Evolutionary conservation across 768 basidiomycete species (phyloP).

Genomic region (Rubroboletus satanas): DNA sequence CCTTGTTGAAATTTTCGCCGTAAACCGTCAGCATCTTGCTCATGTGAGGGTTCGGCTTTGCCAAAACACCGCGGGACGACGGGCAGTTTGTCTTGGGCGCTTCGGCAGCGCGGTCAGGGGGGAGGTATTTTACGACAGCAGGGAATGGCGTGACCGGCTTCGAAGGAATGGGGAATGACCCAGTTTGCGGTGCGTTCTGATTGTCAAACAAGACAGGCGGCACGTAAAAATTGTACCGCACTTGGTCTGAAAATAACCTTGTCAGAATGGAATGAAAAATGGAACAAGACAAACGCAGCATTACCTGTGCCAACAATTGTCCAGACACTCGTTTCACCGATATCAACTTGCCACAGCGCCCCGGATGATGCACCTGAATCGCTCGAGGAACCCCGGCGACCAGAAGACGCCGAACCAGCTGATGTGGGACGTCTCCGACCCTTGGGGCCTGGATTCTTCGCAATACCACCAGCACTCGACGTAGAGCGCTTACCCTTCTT

Average conservation of each 20-base stretch:
- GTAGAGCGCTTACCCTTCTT: slow-evolving; percentile 76
- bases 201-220: slow-evolving; percentile 82
- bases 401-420: slow-evolving; percentile 65
- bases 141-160: slow-evolving; percentile 87
- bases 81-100: slow-evolving; percentile 70
- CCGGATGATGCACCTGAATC: slow-evolving; percentile 72
- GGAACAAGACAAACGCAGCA: neutral
- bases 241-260: slow-evolving; percentile 57
- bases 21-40: slow-evolving; percentile 82
- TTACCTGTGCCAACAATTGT: slow-evolving; percentile 89
- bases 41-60: slow-evolving; percentile 75
- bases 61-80: slow-evolving; percentile 60
- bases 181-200: slow-evolving; percentile 64
- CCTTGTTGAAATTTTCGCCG: slow-evolving; percentile 85
- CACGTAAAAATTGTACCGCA: slow-evolving; percentile 91
- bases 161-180: slow-evolving; percentile 74
- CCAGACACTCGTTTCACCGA: slow-evolving; percentile 92
- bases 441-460: slow-evolving; percentile 38
- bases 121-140: slow-evolving; percentile 84
- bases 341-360: slow-evolving; percentile 84
- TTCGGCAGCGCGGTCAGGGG: slow-evolving; percentile 83
- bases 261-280: slow-evolving; percentile 14
- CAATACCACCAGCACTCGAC: slow-evolving; percentile 54
- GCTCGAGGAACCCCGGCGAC: slow-evolving; percentile 61
- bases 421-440: slow-evolving; percentile 72